These are phyloP conservation scores for Fusarium marasasianum DNA, from an alignment of 2,329 filamentous ascomycete genomes.

Conservation along the genomic window DNA sequence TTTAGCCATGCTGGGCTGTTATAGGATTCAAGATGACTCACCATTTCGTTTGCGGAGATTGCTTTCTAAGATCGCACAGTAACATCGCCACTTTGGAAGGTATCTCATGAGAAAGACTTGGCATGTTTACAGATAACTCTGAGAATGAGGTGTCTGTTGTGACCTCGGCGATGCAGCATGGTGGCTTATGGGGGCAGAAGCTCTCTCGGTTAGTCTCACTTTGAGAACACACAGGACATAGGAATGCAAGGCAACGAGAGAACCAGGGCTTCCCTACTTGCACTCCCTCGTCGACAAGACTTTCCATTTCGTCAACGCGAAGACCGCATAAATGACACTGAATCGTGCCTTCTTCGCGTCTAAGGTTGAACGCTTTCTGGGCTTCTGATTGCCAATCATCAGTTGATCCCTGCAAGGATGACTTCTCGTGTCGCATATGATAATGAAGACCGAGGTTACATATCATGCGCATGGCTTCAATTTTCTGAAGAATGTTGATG, in stretches of 20 bases:
- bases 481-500: neutral
- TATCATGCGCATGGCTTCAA: neutral
- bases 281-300: neutral
- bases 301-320: neutral
- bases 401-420: neutral
- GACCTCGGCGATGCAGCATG: neutral
- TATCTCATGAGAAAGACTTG: neutral
- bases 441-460: neutral
- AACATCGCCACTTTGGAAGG: neutral
- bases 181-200: neutral
- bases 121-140: neutral
- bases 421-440: neutral
- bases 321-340: neutral
- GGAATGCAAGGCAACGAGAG: neutral
- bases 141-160: neutral
- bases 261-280: neutral
- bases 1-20: neutral
- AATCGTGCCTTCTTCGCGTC: neutral
- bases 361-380: neutral
- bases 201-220: neutral
- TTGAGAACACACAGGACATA: neutral
- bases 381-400: neutral
- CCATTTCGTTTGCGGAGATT: neutral
- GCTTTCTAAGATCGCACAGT: neutral
- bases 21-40: neutral